phyloP scores from a whole-genome alignment of 352 stramenopile genomes.

The Phytophthora aleatoria region DNA sequence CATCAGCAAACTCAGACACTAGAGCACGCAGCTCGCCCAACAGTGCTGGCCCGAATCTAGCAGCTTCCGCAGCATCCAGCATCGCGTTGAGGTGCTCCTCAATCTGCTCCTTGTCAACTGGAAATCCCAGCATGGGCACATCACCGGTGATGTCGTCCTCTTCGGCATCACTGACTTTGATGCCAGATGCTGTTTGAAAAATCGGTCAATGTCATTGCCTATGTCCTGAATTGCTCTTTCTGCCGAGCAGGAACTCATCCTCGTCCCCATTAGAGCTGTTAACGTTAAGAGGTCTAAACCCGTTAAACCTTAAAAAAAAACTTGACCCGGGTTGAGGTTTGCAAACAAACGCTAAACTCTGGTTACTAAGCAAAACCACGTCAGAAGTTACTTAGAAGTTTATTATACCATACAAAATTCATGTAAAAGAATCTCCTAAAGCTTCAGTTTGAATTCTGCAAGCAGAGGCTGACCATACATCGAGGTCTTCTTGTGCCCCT shows the following conservation, averaged over 20 bases:
- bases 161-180: slow-evolving; percentile 1
- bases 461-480: too few species aligned
- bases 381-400: too few species aligned
- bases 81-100: slow-evolving; percentile 5
- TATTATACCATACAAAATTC: too few species aligned
- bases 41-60: neutral
- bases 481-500: too few species aligned
- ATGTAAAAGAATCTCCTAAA: too few species aligned
- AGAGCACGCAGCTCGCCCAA: too few species aligned
- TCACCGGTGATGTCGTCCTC: slow-evolving; percentile 2
- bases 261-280: neutral
- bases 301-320: too few species aligned
- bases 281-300: neutral
- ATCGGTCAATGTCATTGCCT: slow-evolving; percentile 9
- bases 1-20: neutral
- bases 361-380: too few species aligned
- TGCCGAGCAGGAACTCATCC: slow-evolving; percentile 8
- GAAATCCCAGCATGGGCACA: neutral
- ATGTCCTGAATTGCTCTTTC: slow-evolving; percentile 16
- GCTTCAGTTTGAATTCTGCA: too few species aligned
- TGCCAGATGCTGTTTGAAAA: slow-evolving; percentile 4
- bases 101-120: slow-evolving; percentile 6
- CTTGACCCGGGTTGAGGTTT: too few species aligned
- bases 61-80: neutral
- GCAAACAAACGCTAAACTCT: too few species aligned